A percentile compares a stretch with the other conserved stretches of the same genome.
phyloP scores from a whole-genome alignment of 1,139 yeast species.

The Debaryomyces singareniensis region DNA sequence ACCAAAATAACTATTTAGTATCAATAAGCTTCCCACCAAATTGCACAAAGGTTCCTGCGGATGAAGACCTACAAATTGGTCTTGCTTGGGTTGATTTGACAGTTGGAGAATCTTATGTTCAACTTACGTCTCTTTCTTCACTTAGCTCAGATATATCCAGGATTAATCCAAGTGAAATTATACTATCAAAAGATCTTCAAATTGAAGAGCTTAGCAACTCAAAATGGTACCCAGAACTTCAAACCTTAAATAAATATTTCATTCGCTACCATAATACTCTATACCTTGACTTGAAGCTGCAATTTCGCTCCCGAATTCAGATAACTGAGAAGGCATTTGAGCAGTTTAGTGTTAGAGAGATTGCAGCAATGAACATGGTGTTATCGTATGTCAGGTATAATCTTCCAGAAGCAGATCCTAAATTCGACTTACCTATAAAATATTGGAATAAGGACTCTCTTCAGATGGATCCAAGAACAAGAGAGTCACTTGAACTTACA shows the following conservation, averaged over 20 bases:
- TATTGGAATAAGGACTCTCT: constrained; percentile 45
- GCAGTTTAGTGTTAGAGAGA: constrained; percentile 42
- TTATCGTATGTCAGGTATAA: constrained; percentile 35
- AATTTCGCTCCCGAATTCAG: constrained; percentile 40
- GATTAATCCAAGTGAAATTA: constrained; percentile 62
- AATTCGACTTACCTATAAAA: constrained; percentile 31
- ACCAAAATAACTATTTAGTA: constrained; percentile 63
- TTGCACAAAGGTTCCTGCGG: constrained; percentile 35
- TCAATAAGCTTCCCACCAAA: constrained; percentile 56
- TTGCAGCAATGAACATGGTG: constrained; percentile 39
- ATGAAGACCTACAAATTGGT: constrained; percentile 52
- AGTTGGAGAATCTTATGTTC: constrained; percentile 70
- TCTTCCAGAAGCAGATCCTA: constrained; percentile 33
- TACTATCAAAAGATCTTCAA: constrained; percentile 36
- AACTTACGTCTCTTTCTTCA: constrained; percentile 51
- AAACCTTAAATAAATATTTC: constrained; percentile 57
- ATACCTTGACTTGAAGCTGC: constrained; percentile 26
- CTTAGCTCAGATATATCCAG: constrained; percentile 57
- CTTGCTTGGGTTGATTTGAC: constrained; percentile 87
- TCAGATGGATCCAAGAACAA: constrained; percentile 79
- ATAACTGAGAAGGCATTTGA: constrained; percentile 53
- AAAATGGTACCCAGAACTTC: constrained; percentile 52
- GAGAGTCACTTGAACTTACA: constrained; percentile 71
- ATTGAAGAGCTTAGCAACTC: constrained; percentile 32
- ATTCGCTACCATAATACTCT: constrained; percentile 43